phyloP scores from a whole-genome alignment of 108 stramenopile genomes.

The Epithemia pelagica region DNA sequence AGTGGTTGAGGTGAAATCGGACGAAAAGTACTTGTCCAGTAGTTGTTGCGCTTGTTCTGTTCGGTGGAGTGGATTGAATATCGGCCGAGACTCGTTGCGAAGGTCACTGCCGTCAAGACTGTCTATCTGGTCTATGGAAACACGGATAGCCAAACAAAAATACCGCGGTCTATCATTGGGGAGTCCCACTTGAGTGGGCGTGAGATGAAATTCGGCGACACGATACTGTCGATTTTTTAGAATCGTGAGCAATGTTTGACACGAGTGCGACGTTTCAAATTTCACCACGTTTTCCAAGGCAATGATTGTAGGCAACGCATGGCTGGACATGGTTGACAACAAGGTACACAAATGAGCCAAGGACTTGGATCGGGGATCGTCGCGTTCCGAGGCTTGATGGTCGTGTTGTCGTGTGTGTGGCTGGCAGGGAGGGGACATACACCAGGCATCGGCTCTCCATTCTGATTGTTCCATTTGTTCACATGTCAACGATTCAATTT shows the following conservation, averaged over 20 bases:
- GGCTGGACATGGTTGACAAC: constrained; percentile 31
- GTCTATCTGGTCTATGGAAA: too few relatives aligned
- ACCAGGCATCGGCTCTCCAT: constrained; percentile 62
- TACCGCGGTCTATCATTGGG: constrained; percentile 88
- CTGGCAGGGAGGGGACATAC: constrained; percentile 88
- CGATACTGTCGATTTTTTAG: constrained; percentile 44
- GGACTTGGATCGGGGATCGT: constrained; percentile 54
- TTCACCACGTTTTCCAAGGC: constrained; percentile 87
- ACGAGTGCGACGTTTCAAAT: constrained; percentile 68
- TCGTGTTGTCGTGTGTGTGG: constrained; percentile 55
- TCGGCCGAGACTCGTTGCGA: too few relatives aligned
- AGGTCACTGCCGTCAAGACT: too few relatives aligned
- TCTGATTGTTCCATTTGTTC: constrained; percentile 32
- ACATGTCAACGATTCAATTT: constrained; percentile 50
- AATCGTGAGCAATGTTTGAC: constrained; percentile 36
- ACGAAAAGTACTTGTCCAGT: not conserved
- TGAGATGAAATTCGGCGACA: constrained; percentile 64
- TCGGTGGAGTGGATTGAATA: too few relatives aligned
- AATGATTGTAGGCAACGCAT: constrained; percentile 49
- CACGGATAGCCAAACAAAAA: constrained; percentile 43
- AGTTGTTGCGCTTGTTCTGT: not conserved
- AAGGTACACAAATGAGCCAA: constrained; percentile 65
- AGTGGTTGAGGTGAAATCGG: not conserved
- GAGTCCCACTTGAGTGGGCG: constrained; percentile 70
- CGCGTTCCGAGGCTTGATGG: constrained; percentile 49